Conservation (phyloP, 495 filamentous ascomycete species). For the Parathielavia hyrcaniae region DNA sequence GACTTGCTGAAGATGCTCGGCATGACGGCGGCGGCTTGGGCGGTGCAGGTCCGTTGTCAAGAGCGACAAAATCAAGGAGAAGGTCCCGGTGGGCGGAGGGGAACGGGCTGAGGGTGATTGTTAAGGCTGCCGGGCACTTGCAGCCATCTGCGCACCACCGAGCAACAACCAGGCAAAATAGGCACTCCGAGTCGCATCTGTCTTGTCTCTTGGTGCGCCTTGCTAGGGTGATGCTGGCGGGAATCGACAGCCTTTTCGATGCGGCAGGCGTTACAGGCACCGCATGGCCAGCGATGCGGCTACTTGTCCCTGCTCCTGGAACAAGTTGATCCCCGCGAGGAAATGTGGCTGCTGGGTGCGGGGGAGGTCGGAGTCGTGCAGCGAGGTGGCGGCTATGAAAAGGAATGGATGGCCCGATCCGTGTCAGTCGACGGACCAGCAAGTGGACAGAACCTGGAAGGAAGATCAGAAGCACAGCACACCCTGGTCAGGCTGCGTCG, state of each 20-base stretch:
- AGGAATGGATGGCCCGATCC: constrained; percentile 13
- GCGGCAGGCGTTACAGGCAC: constrained; percentile 25
- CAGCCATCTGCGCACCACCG: constrained; percentile 28
- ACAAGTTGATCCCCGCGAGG: constrained; percentile 3
- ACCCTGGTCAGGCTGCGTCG: constrained; percentile 25
- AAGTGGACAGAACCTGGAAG: constrained; percentile 11
- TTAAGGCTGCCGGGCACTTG: constrained; percentile 18
- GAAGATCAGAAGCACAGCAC: constrained; percentile 21
- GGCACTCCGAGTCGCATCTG: constrained; percentile 20
- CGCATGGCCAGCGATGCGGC: constrained; percentile 38
- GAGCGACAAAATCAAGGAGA: background rate
- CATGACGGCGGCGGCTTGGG: constrained; percentile 18
- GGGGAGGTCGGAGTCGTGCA: constrained; percentile 12
- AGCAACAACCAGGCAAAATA: constrained; percentile 5
- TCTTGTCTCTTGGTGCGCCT: constrained; percentile 13
- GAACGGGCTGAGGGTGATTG: constrained; percentile 15
- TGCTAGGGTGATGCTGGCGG: constrained; percentile 16
- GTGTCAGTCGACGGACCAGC: constrained; percentile 24
- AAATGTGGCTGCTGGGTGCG: background rate
- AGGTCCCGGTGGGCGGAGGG: constrained; percentile 5
- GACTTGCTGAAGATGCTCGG: constrained; percentile 36
- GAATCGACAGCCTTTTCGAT: constrained; percentile 20
- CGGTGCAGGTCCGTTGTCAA: background rate
- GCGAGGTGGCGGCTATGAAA: constrained; percentile 17
- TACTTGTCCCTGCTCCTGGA: constrained; percentile 5